Percentiles rank a stretch among this genome's conserved stretches.
Evolutionary conservation across 768 basidiomycete genomes (phyloP).

Genomic region (Fomitopsis serialis): DNA sequence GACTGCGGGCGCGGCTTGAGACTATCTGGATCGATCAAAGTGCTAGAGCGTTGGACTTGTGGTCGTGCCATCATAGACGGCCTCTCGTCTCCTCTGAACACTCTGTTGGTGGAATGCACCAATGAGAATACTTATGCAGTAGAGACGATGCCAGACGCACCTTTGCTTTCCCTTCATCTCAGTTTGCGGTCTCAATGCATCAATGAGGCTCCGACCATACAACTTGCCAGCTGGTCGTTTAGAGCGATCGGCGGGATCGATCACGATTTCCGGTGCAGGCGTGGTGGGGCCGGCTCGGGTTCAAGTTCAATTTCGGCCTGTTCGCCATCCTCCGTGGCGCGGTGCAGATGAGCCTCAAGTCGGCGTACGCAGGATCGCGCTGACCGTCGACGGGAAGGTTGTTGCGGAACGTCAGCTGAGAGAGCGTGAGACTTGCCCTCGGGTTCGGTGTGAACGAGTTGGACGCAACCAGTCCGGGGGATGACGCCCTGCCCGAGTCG

Average conservation of each 20-base stretch:
- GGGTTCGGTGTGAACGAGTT: conserved; percentile 79
- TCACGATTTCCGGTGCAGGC: conserved; percentile 20
- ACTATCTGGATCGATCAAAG: conserved; percentile 68
- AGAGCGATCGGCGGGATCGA: conserved; percentile 12
- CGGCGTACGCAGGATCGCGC: conserved; percentile 54
- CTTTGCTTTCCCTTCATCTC: conserved; percentile 80
- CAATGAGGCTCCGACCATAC: conserved; percentile 86
- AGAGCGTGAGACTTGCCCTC: conserved; percentile 63
- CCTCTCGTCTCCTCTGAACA: conserved; percentile 83
- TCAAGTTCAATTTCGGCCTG: conserved; percentile 47
- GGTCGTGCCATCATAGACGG: conserved; percentile 91
- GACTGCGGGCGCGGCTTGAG: conserved; percentile 45
- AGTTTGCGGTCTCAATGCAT: conserved; percentile 82
- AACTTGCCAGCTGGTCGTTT: conserved; percentile 73
- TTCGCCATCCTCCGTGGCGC: conserved; percentile 76
- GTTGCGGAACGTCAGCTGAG: conserved; percentile 84
- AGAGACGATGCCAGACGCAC: conserved; percentile 36
- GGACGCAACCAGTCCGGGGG: conserved; percentile 27
- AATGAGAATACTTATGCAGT: neutral
- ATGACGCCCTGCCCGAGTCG: conserved; percentile 24
- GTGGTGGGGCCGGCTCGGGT: conserved; percentile 25
- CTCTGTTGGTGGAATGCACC: conserved; percentile 36
- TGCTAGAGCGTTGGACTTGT: conserved; percentile 47
- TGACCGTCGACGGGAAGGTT: conserved; percentile 67
- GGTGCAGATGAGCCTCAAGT: conserved; percentile 57